phyloP scores from a whole-genome alignment of 2,329 filamentous ascomycete species.

The Pestalotiopsis fici region DNA sequence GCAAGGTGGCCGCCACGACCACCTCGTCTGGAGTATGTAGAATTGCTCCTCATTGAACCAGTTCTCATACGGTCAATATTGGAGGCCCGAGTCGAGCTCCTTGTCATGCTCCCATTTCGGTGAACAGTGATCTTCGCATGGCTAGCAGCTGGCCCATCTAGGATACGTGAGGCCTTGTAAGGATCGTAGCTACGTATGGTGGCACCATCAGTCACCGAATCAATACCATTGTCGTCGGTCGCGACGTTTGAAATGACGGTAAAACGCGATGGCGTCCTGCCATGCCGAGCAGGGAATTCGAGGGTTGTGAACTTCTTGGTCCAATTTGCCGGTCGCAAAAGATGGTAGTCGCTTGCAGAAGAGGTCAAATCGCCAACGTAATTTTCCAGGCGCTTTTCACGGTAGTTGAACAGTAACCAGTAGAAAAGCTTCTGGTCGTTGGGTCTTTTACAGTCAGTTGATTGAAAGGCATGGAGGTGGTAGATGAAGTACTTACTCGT shows the following conservation, averaged over 20 bases:
- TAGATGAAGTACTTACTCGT: constrained; percentile 54
- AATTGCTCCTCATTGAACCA: constrained; percentile 33
- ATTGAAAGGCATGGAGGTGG: constrained; percentile 20
- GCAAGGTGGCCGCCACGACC: constrained; percentile 26
- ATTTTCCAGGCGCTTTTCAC: constrained; percentile 83
- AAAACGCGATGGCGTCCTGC: constrained; percentile 60
- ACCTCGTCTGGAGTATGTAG: constrained; percentile 25
- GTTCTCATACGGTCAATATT: constrained; percentile 32
- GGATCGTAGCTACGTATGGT: constrained; percentile 77
- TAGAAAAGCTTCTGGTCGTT: constrained; percentile 97
- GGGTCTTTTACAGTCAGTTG: constrained; percentile 47
- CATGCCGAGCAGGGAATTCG: constrained; percentile 52
- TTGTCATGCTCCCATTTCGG: constrained; percentile 42
- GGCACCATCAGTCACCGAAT: constrained; percentile 36
- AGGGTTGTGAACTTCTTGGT: constrained; percentile 63
- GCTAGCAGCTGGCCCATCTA: constrained; percentile 51
- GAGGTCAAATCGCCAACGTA: constrained; percentile 81
- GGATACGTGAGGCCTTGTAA: constrained; percentile 68
- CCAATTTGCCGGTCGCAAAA: constrained; percentile 62
- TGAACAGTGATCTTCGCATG: constrained; percentile 72
- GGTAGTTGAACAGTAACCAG: constrained; percentile 77
- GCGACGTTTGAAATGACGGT: constrained; percentile 65
- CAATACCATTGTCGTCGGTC: constrained; percentile 39
- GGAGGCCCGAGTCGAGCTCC: constrained; percentile 23
- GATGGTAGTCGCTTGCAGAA: constrained; percentile 90